Base-by-base conservation (phyloP, 2,329 filamentous ascomycete species). In the Botrytis paeoniae region DNA sequence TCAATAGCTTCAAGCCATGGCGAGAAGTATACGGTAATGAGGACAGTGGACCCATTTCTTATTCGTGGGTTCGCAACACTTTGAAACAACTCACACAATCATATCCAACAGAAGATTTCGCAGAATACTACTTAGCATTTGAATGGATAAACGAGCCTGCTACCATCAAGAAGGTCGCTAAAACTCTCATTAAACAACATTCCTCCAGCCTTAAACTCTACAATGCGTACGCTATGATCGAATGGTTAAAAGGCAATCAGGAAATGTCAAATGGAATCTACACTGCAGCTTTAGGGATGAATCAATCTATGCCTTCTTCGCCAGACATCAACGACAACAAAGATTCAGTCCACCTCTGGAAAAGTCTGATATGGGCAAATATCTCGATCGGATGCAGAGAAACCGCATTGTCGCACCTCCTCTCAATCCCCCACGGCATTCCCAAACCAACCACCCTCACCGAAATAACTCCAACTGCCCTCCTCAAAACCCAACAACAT, bases 191-290 rank as follows among this genome's bases (percentile, higher is more conserved):
- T n/a, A 95, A 92, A 79, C 86, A 85, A 65, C 87, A 89, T 72
- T 85, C 90, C 0, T 85, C 88, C 1, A 91, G 89, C 77, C 80
- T 93, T 4, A 84, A 85, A 22, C 84, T 98, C 0, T 98, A 97
- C 82, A 92, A 94, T 76, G 89, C 90, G 0, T 97, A 95, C 79
- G 93, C 92, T 0, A 82, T 93, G 22, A 88, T 94, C 5, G 93
- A 97, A 81, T 85, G 83, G 76, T 83, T 84, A 1, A 86, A 86
- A 43, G 88, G 86, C 0, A 90, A 91, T 37, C 76, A 80, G 1
- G 85, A 88, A 0, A 83, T 89, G 64, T 90, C 92, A 7, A 83
- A 85, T 35, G 89, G 88, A 69, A 89, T 96, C 0, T 87, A 95
- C 78, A 81, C 85, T 1, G 91, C 91, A 1, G 91, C 93, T 2